Percentiles rank a stretch among this genome's conserved stretches.
Evolutionary conservation across 169 alveolate species (phyloP).

Genomic region (Amoebophrya sp.): DNA sequence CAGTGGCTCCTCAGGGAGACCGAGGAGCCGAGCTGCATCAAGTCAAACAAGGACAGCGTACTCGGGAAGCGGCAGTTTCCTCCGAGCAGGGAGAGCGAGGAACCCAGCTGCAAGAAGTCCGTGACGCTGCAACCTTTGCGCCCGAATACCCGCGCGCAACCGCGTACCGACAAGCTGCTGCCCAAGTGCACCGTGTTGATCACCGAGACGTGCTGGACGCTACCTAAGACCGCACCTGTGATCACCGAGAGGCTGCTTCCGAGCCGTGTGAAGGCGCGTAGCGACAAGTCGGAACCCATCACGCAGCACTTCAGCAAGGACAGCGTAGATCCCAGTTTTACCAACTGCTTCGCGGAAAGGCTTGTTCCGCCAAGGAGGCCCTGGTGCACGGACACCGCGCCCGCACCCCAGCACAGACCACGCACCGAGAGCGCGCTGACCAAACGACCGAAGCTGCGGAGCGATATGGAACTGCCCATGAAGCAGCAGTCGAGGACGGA

Average conservation of each 20-base stretch:
- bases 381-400: not conserved
- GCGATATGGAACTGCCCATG: not conserved
- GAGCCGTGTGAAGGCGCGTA: not conserved
- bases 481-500: not conserved
- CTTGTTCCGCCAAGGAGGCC: not conserved
- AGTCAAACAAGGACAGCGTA: no score
- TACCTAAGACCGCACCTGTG: no score
- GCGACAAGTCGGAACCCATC: not conserved
- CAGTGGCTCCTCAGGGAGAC: no score
- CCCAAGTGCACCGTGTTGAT: not conserved
- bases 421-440: slow-evolving; percentile 28
- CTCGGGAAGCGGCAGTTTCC: no score
- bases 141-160: no score
- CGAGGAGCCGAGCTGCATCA: no score
- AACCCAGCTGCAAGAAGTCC: no score
- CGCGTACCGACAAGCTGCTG: not conserved
- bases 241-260: slow-evolving; percentile 3
- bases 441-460: slow-evolving; percentile 22
- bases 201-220: not conserved
- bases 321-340: no score
- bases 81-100: no score
- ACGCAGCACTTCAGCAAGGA: no score
- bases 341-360: no score
- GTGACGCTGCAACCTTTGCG: no score
- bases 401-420: not conserved